Evolutionary conservation across 495 filamentous ascomycete species (phyloP), one percentile per base, ranked within the genome.

Genomic region (Melanomma pulvis-pyrius): DNA sequence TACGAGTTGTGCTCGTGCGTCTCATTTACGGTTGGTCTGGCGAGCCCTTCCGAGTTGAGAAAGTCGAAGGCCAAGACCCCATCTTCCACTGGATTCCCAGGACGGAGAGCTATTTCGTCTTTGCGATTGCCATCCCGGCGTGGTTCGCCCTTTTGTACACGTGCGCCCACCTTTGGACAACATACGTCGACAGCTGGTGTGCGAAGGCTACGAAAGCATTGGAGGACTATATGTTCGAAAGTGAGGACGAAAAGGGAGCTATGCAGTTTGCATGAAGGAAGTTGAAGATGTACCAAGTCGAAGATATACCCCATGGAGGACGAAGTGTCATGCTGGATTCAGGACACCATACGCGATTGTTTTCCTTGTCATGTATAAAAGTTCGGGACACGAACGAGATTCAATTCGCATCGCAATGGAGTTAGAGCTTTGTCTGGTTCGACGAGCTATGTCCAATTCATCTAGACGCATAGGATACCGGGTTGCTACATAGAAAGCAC

Each of bases 101-200:
- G 51, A 55, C 24, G 12, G 9, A 50, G 7, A 47, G 58, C 21
- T 44, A 25, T 19, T 30, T 66, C 15, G 46, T 47, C 3, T 80
- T 83, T 30, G 72, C 79, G 1, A 71, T 84, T 8, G 77, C 82
- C 61, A 78, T 84, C 47, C 82, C 83, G 0, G 67, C 81, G 24
- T 90, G 86, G 83, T 82, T 88, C 55, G 78, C 76, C 1, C 69
- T 88, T 5, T 78, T 87, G 0, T 88, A 89, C 69, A 72, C 77
- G 21, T 72, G 73, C n/a, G 86, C 87, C 0, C 77, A 83, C 67
- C 68, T 85, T 17, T 90, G 88, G 88, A 88, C 86, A 0, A 82
- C 76, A 5, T 84, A 87, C 58, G 85, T 90, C 0, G 88, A 90
- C 73, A 80, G 83, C 0, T 84, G 82, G 70, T 90, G 87, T 75